Evolutionary conservation across 441 rosid genomes (phyloP).

Genomic region (Populus hybrid): DNA sequence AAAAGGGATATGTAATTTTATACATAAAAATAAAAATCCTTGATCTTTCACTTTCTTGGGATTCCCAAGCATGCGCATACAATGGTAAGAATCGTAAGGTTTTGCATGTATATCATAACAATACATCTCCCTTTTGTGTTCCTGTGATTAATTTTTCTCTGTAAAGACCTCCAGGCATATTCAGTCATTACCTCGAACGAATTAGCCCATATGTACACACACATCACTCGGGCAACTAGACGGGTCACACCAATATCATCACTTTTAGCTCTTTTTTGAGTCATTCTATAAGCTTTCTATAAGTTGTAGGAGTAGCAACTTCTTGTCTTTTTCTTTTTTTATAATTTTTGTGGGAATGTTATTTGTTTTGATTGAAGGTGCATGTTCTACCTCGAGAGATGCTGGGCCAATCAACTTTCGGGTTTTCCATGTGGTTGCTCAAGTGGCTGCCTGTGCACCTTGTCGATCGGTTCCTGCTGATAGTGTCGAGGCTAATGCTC

Average conservation of each 20-base stretch:
- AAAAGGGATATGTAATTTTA: background rate
- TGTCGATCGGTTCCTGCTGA: conserved; percentile 61
- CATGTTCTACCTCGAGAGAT: conserved; percentile 90
- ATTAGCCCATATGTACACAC: conserved; percentile 19
- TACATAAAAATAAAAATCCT: conserved; percentile 6
- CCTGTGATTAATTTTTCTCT: background rate
- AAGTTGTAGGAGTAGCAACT: background rate
- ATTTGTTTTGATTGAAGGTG: conserved; percentile 36
- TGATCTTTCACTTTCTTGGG: conserved; percentile 61
- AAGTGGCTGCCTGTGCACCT: conserved; percentile 71
- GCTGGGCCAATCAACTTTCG: conserved; percentile 81
- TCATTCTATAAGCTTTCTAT: background rate
- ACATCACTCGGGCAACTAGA: background rate
- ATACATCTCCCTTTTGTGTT: conserved; percentile 19
- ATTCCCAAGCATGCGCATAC: conserved; percentile 65
- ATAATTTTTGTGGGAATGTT: too few species aligned
- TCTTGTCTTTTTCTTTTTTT: background rate
- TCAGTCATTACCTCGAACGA: conserved; percentile 21
- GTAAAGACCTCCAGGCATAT: conserved; percentile 3
- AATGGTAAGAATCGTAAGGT: conserved; percentile 25
- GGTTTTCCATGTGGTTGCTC: conserved; percentile 63
- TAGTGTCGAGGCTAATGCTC: conserved; percentile 50
- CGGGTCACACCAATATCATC: conserved; percentile 5
- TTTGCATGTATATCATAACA: conserved; percentile 19
- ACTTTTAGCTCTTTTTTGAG: background rate